Base-by-base conservation (phyloP, 2,329 filamentous ascomycete species). In the Colletotrichum orchidophilum region DNA sequence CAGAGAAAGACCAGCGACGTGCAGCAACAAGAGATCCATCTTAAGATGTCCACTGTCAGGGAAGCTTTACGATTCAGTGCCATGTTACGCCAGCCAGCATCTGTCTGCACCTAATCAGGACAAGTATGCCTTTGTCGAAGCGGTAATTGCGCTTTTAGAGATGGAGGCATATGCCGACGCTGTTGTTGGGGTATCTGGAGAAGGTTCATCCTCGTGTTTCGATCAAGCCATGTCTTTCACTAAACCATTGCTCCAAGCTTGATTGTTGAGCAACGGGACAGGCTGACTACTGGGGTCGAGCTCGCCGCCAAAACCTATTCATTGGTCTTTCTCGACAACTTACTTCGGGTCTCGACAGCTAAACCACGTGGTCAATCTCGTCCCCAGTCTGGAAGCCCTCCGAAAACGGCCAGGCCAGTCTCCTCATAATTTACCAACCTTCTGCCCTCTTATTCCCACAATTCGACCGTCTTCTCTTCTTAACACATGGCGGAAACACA, bases 221-320 rank as follows among this genome's bases (percentile, higher is more conserved):
- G n/a, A n/a, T n/a, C n/a, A n/a, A n/a, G n/a, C n/a, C n/a, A n/a
- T n/a, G n/a, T 13, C 21, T 11, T 21, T 18, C 2, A 11, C 52
- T 46, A n/a, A 57, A 24, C 13, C 26, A 12, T 87, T 33, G 18
- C 24, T 11, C 75, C 76, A 13, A 87, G 66, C 0, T 65, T 78
- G 2, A 79, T 89, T 71, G 79, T 82, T 1, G 82, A 85, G 68
- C 82, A 85, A 67, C 75, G 83, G 15, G 85, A 85, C 58, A 87
- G 91, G 74, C 83, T 94, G 15, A 94, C 92, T 0, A 94, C 94
- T 70, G 92, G 91, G 76, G 92, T 94, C 2, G 93, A 94, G 78
- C 83, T 94, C 5, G 92, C 91, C 21, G 92, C 92, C 1, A 93
- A 92, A 77, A 93, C 92, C 1, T 87, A 91, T 49, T 82, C 94